phyloP scores from a whole-genome alignment of 768 basidiomycete genomes.

The Hericium coralloides region DNA sequence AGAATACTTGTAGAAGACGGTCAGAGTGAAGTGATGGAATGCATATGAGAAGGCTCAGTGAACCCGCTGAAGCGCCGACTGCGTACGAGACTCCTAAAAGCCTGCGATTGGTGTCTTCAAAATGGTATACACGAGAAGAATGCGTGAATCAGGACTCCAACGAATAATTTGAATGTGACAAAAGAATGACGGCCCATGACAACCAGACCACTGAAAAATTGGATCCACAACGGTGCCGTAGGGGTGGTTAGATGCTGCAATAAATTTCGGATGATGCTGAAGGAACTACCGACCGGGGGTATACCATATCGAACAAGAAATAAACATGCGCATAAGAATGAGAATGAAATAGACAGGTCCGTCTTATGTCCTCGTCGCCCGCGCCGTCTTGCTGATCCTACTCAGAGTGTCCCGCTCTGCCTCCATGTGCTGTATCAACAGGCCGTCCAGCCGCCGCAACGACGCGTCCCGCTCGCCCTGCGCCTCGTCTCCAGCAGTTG shows the following conservation, averaged over 20 bases:
- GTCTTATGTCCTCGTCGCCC: slow-evolving; percentile 10
- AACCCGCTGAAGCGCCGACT: no score
- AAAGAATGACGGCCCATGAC: neutral
- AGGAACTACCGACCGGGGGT: neutral
- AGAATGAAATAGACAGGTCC: slow-evolving; percentile 1
- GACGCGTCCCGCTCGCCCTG: slow-evolving; percentile 44
- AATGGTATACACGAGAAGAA: neutral
- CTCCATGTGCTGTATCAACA: slow-evolving; percentile 78
- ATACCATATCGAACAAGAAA: slow-evolving; percentile 1
- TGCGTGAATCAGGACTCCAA: neutral
- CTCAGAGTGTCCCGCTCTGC: slow-evolving; percentile 73
- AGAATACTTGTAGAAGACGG: no score
- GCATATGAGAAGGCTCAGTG: no score
- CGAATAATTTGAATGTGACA: neutral
- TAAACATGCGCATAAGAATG: neutral
- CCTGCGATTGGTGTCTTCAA: neutral
- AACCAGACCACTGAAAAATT: neutral
- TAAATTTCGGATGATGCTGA: neutral
- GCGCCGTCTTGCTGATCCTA: slow-evolving; percentile 49
- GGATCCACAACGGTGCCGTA: neutral
- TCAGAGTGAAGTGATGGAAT: no score
- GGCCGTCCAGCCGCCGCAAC: slow-evolving; percentile 60
- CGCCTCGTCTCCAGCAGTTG: slow-evolving; percentile 24
- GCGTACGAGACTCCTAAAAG: no score
- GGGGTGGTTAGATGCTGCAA: neutral